phyloP scores from a whole-genome alignment of 2,329 filamentous ascomycete genomes.

The Rutstroemia sp. region DNA sequence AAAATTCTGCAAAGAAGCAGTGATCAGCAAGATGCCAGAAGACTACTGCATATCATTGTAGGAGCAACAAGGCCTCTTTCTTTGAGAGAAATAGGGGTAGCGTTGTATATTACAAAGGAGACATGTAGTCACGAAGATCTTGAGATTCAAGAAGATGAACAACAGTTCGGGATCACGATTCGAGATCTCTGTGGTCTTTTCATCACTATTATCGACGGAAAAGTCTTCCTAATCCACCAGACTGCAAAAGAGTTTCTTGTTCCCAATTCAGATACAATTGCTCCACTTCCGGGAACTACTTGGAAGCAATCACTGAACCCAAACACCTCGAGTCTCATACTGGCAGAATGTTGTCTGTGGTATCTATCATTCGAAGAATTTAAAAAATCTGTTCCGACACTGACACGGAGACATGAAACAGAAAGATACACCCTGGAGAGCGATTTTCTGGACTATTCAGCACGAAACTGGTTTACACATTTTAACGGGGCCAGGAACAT shows the following conservation, averaged over 20 bases:
- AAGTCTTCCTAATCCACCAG: slow-evolving; percentile 10
- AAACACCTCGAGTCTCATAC: slow-evolving; percentile 1
- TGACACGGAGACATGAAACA: background rate
- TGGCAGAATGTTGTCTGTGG: slow-evolving; percentile 8
- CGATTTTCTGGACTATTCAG: background rate
- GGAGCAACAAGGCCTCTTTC: slow-evolving; percentile 4
- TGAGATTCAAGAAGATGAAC: slow-evolving; percentile 6
- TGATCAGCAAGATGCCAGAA: background rate
- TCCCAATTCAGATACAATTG: background rate
- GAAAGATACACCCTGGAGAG: background rate
- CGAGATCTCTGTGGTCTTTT: slow-evolving; percentile 9
- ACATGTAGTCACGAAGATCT: background rate
- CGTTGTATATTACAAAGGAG: background rate
- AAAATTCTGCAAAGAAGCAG: background rate
- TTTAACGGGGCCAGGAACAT: background rate
- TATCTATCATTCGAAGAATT: slow-evolving; percentile 4
- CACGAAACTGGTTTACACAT: background rate
- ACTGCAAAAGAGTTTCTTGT: slow-evolving; percentile 12
- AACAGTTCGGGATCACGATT: slow-evolving; percentile 5
- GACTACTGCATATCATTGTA: slow-evolving; percentile 7
- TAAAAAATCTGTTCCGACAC: background rate
- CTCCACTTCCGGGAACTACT: background rate
- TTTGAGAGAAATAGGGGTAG: slow-evolving; percentile 1
- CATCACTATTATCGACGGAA: slow-evolving; percentile 3
- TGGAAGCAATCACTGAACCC: slow-evolving; percentile 9